Conservation (phyloP, 164 flowering plant genomes). For the Berberis thunbergii region DNA sequence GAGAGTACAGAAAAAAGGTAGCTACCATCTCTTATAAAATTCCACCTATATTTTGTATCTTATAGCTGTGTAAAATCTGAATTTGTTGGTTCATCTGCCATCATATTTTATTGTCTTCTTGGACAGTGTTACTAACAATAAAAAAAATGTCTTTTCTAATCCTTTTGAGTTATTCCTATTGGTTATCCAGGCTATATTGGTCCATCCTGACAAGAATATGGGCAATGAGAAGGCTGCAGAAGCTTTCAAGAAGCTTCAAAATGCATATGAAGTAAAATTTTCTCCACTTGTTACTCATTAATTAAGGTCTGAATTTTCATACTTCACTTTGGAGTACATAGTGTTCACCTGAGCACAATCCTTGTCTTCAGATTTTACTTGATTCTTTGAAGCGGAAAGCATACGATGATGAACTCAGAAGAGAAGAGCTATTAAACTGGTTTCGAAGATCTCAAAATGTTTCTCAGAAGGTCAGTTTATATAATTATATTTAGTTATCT, state of each 20-base stretch:
- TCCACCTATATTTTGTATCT: not conserved
- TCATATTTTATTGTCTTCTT: not conserved
- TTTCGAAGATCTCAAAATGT: conserved; percentile 59
- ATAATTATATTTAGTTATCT: not conserved
- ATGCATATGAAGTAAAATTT: conserved; percentile 82
- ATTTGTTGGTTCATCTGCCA: not conserved
- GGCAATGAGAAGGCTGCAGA: conserved; percentile 99
- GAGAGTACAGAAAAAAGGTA: conserved; percentile 91
- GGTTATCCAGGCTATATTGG: conserved; percentile 80
- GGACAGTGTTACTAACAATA: not conserved
- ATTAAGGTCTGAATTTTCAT: not conserved
- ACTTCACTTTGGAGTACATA: not conserved
- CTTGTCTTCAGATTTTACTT: conserved; percentile 50
- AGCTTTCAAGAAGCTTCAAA: conserved; percentile 98
- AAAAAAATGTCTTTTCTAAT: not conserved
- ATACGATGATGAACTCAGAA: conserved; percentile 87
- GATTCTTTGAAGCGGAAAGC: conserved; percentile 78
- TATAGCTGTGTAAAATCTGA: not conserved
- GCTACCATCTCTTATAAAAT: not conserved
- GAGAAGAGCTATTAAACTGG: conserved; percentile 76
- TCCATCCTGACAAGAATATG: conserved; percentile 99
- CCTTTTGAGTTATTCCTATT: conserved; percentile 8
- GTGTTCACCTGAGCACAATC: not conserved
- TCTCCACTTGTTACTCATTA: not conserved
- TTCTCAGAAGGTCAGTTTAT: conserved; percentile 49